Percentiles rank a stretch among this genome's conserved stretches.
phyloP scores from a whole-genome alignment of 2,329 filamentous ascomycete genomes.

The Rosellinia necatrix region DNA sequence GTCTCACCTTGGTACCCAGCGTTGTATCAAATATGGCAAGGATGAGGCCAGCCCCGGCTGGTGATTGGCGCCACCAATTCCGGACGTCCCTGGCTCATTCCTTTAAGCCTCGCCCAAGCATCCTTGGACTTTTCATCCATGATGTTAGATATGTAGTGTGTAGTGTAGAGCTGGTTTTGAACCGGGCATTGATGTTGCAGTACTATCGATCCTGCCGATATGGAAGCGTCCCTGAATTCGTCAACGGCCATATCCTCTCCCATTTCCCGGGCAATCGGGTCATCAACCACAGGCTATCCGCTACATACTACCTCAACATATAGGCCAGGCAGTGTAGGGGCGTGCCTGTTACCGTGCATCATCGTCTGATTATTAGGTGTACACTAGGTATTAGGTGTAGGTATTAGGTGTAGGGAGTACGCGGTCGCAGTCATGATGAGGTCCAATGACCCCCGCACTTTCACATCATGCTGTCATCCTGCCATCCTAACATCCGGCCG shows the following conservation, averaged over 20 bases:
- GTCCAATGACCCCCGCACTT: constrained; percentile 1
- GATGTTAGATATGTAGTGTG: no score
- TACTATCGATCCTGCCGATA: not conserved
- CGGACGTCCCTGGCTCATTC: constrained; percentile 24
- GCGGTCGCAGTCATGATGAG: not conserved
- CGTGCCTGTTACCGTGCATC: no score
- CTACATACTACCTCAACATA: no score
- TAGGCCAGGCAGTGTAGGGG: no score
- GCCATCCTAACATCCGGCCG: no score
- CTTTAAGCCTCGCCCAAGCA: constrained; percentile 5
- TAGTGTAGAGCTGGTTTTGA: no score
- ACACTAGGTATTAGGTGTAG: no score
- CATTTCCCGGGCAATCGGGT: no score
- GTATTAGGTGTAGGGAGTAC: no score
- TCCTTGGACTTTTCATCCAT: not conserved
- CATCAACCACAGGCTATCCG: no score
- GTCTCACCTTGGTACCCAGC: constrained; percentile 18
- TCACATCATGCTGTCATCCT: not conserved
- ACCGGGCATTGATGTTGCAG: no score
- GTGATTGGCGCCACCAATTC: constrained; percentile 31
- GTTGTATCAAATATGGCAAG: constrained; percentile 29
- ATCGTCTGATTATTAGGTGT: constrained; percentile 1
- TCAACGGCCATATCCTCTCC: no score
- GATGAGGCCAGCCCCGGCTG: constrained; percentile 2
- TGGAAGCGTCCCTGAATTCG: not conserved